These are phyloP conservation scores for Brassica juncea DNA, from an alignment of 345 rosid genomes.

Conservation along the genomic window DNA sequence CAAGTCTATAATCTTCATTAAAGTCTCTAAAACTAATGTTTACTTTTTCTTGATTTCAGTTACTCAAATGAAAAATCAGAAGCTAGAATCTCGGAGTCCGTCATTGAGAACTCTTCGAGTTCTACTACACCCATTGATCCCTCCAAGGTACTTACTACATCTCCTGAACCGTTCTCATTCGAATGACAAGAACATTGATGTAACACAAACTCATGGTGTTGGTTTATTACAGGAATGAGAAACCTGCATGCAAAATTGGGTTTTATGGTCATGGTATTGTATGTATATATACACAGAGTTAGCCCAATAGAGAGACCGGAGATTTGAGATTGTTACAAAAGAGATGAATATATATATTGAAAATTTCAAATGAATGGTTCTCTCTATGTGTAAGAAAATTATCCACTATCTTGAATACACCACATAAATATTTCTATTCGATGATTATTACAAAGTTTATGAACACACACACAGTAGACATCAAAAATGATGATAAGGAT, in stretches of 20 bases:
- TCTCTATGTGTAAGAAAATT: constrained; percentile 4
- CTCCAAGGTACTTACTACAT: constrained; percentile 53
- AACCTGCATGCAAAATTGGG: neutral
- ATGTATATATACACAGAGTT: constrained; percentile 30
- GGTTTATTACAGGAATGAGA: constrained; percentile 36
- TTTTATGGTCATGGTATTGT: neutral
- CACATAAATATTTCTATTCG: neutral
- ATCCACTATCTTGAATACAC: neutral
- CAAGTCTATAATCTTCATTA: neutral
- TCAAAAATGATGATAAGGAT: constrained; percentile 8
- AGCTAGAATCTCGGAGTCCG: constrained; percentile 61
- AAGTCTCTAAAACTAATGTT: constrained; percentile 2
- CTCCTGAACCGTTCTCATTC: neutral
- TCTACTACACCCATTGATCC: constrained; percentile 40
- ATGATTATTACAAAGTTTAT: neutral
- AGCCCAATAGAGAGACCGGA: constrained; percentile 24
- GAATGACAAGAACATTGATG: neutral
- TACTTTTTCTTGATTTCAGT: constrained; percentile 40
- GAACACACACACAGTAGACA: neutral
- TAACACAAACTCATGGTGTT: constrained; percentile 2
- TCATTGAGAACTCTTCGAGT: constrained; percentile 47
- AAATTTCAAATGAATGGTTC: constrained; percentile 17
- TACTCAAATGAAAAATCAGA: constrained; percentile 95
- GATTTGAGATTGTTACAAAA: constrained; percentile 15
- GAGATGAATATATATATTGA: constrained; percentile 11